These are phyloP conservation scores for Theileria sp. DNA, from an alignment of 169 alveolate species.

Conservation along the genomic window DNA sequence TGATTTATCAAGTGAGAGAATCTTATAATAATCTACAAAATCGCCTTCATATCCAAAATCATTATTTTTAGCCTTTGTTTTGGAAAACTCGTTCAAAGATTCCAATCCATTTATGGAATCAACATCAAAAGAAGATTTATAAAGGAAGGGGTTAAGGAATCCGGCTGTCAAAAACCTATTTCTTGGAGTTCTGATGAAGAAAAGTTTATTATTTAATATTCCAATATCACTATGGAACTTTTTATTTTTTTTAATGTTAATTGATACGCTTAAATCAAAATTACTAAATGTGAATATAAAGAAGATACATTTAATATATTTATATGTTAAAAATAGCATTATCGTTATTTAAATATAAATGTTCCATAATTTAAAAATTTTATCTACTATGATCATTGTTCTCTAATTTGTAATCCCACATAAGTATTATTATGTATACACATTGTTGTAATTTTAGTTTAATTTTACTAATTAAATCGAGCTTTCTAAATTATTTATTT, in stretches of 20 bases:
- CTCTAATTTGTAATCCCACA: not conserved
- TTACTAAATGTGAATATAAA: not conserved
- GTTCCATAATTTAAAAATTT: not conserved
- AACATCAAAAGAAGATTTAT: not conserved
- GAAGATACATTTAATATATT: not conserved
- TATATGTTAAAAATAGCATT: not conserved
- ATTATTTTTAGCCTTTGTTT: conserved; percentile 6
- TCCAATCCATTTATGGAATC: not conserved
- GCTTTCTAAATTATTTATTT: not conserved
- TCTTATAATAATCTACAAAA: conserved; percentile 39
- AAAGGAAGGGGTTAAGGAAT: not conserved
- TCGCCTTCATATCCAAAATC: not conserved
- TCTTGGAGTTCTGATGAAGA: not conserved
- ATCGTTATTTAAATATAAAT: not conserved
- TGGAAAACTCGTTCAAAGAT: not conserved
- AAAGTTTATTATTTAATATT: not conserved
- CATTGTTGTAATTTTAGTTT: not conserved
- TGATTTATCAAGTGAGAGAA: conserved; percentile 37
- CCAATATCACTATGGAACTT: not conserved
- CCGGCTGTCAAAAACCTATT: not conserved
- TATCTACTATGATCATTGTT: no score
- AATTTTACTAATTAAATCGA: not conserved
- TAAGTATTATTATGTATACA: not conserved
- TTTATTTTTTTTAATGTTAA: not conserved
- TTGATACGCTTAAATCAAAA: not conserved